Percentiles rank a stretch among this genome's conserved stretches.
Evolutionary conservation across 2,329 filamentous ascomycete genomes (phyloP).

Genomic region (Sporothrix brunneoviolacea): DNA sequence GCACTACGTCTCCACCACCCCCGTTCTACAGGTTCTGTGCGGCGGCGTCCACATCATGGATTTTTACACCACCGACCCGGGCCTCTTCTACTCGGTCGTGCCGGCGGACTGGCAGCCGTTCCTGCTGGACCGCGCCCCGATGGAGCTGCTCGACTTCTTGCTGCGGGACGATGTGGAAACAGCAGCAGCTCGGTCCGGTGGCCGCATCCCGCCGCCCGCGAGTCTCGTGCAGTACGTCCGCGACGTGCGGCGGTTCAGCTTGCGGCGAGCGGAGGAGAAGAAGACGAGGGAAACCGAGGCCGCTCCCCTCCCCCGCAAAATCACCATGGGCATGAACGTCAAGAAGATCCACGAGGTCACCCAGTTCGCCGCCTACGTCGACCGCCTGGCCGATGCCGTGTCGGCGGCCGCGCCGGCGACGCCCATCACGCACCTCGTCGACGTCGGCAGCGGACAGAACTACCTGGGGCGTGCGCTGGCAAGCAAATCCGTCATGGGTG

Average conservation of each 20-base stretch:
- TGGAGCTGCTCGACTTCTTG: slow-evolving; percentile 72
- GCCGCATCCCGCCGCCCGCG: slow-evolving; percentile 33
- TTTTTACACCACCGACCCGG: slow-evolving; percentile 82
- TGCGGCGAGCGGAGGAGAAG: slow-evolving; percentile 43
- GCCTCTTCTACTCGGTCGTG: slow-evolving; percentile 71
- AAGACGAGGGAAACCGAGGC: slow-evolving; percentile 19
- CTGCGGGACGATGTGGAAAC: slow-evolving; percentile 65
- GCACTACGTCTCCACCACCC: slow-evolving; percentile 65
- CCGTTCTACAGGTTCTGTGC: slow-evolving; percentile 79
- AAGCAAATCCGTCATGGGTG: slow-evolving; percentile 27
- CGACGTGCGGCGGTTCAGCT: slow-evolving; percentile 61
- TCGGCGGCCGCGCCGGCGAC: slow-evolving; percentile 44
- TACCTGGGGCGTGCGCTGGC: slow-evolving; percentile 87
- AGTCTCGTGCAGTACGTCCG: slow-evolving; percentile 66
- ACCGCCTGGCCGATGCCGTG: slow-evolving; percentile 53
- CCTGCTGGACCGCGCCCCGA: slow-evolving; percentile 63
- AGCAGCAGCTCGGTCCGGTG: slow-evolving; percentile 18
- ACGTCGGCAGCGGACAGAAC: slow-evolving; percentile 95
- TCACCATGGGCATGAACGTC: slow-evolving; percentile 86
- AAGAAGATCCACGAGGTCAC: slow-evolving; percentile 95
- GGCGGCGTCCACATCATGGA: slow-evolving; percentile 96
- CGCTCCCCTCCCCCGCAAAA: slow-evolving; percentile 58
- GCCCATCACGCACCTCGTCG: slow-evolving; percentile 77
- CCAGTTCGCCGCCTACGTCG: slow-evolving; percentile 81
- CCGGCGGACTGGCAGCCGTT: slow-evolving; percentile 77